These are phyloP conservation scores for Curvularia eragrostidis DNA, from an alignment of 2,329 filamentous ascomycete species.

Conservation along the genomic window DNA sequence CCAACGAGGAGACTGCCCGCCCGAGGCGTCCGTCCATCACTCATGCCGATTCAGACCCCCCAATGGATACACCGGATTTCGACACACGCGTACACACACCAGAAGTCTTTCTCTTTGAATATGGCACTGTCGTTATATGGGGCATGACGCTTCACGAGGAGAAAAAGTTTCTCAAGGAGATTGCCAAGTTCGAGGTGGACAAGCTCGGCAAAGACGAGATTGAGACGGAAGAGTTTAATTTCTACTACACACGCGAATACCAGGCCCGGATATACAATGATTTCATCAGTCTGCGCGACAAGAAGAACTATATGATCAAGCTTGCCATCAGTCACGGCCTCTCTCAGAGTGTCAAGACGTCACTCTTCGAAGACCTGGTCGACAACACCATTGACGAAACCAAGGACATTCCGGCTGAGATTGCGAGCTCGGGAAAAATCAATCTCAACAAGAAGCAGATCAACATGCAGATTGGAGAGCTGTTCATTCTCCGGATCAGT, in stretches of 20 bases:
- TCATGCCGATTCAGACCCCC: slow-evolving; percentile 43
- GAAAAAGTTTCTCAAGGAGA: slow-evolving; percentile 88
- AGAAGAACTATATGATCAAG: slow-evolving; percentile 98
- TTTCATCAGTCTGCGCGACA: slow-evolving; percentile 93
- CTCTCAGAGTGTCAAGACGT: slow-evolving; percentile 97
- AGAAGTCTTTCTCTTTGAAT: slow-evolving; percentile 95
- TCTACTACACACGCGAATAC: slow-evolving; percentile 98
- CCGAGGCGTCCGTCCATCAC: slow-evolving; percentile 34
- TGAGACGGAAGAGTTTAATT: slow-evolving; percentile 98
- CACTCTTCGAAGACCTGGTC: slow-evolving; percentile 93
- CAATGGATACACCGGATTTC: slow-evolving; percentile 68
- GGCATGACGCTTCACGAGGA: slow-evolving; percentile 94
- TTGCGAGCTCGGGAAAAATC: slow-evolving; percentile 91
- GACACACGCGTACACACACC: slow-evolving; percentile 89
- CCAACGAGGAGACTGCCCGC: slow-evolving; percentile 35
- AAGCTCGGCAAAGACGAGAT: slow-evolving; percentile 88
- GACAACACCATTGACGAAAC: slow-evolving; percentile 92
- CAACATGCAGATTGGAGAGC: slow-evolving; percentile 99
- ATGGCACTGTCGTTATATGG: slow-evolving; percentile 98
- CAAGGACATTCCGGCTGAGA: slow-evolving; percentile 90
- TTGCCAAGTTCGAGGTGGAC: slow-evolving; percentile 91
- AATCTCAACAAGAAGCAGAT: slow-evolving; percentile 86
- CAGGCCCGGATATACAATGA: slow-evolving; percentile 99
- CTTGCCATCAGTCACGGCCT: slow-evolving; percentile 94
- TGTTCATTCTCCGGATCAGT: slow-evolving; percentile 97